Evolutionary conservation across 257 asterid genomes (phyloP).

Genomic region (Ajuga chamaepitys): DNA sequence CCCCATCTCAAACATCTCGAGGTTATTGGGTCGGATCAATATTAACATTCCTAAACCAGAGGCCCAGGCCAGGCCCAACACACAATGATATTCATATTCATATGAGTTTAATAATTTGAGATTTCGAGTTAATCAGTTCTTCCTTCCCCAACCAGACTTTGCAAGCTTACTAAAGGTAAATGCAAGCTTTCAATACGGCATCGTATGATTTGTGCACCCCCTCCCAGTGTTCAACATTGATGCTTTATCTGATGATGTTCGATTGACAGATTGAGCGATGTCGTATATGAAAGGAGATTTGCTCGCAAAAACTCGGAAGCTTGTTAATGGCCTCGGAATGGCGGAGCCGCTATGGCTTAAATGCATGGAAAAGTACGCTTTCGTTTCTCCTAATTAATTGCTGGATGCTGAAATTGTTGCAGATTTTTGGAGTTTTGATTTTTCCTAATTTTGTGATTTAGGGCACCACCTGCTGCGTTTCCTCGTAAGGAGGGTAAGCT

Average conservation of each 20-base stretch:
- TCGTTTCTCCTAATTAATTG: not conserved
- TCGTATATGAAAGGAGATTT: conserved; percentile 83
- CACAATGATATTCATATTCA: too few species aligned
- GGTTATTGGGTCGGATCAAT: too few species aligned
- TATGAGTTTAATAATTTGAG: too few species aligned
- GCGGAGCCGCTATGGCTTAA: conserved; percentile 93
- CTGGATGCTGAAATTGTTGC: not conserved
- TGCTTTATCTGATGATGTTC: too few species aligned
- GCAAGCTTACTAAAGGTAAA: too few species aligned
- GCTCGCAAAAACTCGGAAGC: conserved; percentile 66
- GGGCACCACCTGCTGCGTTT: conserved; percentile 87
- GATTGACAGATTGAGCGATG: conserved; percentile 31
- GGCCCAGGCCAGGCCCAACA: too few species aligned
- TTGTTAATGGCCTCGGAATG: conserved; percentile 84
- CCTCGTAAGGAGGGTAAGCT: conserved; percentile 69
- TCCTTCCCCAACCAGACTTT: too few species aligned
- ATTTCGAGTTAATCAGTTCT: too few species aligned
- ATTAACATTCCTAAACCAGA: too few species aligned
- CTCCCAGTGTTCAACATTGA: not conserved
- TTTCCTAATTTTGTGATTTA: conserved; percentile 14
- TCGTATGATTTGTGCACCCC: too few species aligned
- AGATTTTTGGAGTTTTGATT: not conserved
- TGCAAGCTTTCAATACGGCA: too few species aligned
- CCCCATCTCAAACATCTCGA: too few species aligned
- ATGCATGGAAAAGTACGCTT: conserved; percentile 78